Evolutionary conservation across 2,329 filamentous ascomycete genomes (phyloP).

Genomic region (Aspergillus fumigatiaffinis): DNA sequence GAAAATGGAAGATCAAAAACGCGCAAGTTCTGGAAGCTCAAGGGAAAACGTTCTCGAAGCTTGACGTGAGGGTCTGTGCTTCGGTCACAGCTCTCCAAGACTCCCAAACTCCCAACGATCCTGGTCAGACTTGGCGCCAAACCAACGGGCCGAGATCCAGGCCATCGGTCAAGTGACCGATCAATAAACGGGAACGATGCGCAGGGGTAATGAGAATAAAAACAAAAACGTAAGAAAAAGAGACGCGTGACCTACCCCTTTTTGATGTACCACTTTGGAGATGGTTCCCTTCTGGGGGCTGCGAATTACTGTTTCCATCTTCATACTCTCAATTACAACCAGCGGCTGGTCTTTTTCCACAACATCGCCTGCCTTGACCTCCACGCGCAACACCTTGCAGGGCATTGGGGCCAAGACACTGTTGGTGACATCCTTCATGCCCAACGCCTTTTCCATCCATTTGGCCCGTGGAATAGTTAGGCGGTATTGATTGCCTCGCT

Average conservation of each 20-base stretch:
- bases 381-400: conserved; percentile 89
- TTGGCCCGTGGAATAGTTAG: conserved; percentile 57
- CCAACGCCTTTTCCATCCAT: conserved; percentile 86
- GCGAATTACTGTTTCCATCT: conserved; percentile 82
- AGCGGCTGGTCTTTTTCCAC: conserved; percentile 84
- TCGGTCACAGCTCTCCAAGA: background rate
- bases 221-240: background rate
- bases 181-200: conserved; percentile 4
- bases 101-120: background rate
- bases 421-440: conserved; percentile 73
- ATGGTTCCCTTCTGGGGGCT: conserved; percentile 70
- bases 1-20: background rate
- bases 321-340: conserved; percentile 89
- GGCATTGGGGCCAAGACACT: conserved; percentile 94
- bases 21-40: conserved; percentile 11
- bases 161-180: background rate
- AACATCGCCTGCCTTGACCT: conserved; percentile 73
- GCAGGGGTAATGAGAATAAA: background rate
- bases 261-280: conserved; percentile 68
- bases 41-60: conserved; percentile 13
- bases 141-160: background rate
- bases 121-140: background rate
- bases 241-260: conserved; percentile 57
- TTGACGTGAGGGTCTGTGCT: conserved; percentile 8
- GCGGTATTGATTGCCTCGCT: conserved; percentile 56